Percentiles rank a stretch among this genome's conserved stretches.
phyloP scores from a whole-genome alignment of 2,329 filamentous ascomycete species.

The Diaporthe sp. region DNA sequence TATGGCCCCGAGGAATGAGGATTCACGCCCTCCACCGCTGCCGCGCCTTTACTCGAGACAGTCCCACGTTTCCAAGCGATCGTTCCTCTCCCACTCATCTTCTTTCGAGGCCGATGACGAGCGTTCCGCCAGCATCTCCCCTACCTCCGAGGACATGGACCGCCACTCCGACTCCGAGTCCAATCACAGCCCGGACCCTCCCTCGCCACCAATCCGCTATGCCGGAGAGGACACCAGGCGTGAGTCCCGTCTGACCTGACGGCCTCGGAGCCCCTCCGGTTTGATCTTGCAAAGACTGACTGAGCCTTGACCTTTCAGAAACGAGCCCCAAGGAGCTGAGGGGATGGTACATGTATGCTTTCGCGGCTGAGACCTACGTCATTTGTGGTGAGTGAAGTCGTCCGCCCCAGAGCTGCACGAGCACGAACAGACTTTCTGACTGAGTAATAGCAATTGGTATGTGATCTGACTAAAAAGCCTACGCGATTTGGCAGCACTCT shows the following conservation, averaged over 20 bases:
- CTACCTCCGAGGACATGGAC: slow-evolving; percentile 37
- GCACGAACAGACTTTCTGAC: slow-evolving; percentile 20
- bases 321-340: slow-evolving; percentile 89
- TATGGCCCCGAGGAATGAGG: slow-evolving; percentile 55
- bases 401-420: background rate
- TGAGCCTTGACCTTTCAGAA: slow-evolving; percentile 48
- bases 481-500: background rate
- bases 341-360: slow-evolving; percentile 97
- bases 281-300: background rate
- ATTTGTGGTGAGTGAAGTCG: slow-evolving; percentile 80
- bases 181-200: slow-evolving; percentile 41
- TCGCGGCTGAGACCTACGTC: slow-evolving; percentile 96
- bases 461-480: slow-evolving; percentile 30
- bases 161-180: slow-evolving; percentile 33
- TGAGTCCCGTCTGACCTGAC: slow-evolving; percentile 5
- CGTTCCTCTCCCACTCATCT: slow-evolving; percentile 71
- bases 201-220: slow-evolving; percentile 68
- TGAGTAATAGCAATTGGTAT: slow-evolving; percentile 47
- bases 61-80: slow-evolving; percentile 67
- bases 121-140: slow-evolving; percentile 60
- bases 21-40: slow-evolving; percentile 57
- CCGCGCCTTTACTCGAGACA: slow-evolving; percentile 63
- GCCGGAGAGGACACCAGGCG: slow-evolving; percentile 86
- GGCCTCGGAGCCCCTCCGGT: background rate
- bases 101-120: slow-evolving; percentile 80